Evolutionary conservation across 176 grass and related monocot species (phyloP).

Genomic region (Bromus sterilis): DNA sequence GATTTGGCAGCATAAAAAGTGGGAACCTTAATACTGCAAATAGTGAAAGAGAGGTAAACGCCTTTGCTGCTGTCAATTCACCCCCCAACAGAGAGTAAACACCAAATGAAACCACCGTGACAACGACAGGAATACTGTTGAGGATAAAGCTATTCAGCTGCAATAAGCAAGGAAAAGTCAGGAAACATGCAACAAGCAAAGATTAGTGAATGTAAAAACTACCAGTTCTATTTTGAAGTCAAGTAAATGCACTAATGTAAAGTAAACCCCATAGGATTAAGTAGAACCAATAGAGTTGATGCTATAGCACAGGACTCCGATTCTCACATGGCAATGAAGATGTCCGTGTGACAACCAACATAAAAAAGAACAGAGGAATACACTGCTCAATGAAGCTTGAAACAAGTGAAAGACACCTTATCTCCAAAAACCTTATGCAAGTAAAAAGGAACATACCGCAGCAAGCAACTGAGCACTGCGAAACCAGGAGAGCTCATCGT

Average conservation of each 20-base stretch:
- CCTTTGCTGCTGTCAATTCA: constrained; percentile 92
- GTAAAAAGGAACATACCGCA: constrained; percentile 46
- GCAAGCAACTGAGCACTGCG: constrained; percentile 79
- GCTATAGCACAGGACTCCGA: neutral
- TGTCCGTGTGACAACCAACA: neutral
- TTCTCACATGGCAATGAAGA: neutral
- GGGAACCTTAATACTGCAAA: constrained; percentile 95
- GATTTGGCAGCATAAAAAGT: constrained; percentile 90
- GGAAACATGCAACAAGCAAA: constrained; percentile 1
- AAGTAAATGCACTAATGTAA: neutral
- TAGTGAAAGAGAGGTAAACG: constrained; percentile 95
- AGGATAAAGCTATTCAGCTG: constrained; percentile 97
- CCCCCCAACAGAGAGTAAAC: constrained; percentile 87
- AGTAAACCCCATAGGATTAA: neutral
- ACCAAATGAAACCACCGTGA: constrained; percentile 89
- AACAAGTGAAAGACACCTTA: neutral
- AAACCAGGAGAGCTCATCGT: constrained; percentile 98
- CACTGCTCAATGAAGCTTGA: neutral
- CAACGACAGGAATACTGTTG: constrained; percentile 89
- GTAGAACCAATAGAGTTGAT: neutral
- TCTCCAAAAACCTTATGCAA: neutral
- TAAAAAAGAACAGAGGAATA: neutral
- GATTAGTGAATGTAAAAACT: neutral
- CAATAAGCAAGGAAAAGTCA: constrained; percentile 31
- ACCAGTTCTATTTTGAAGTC: neutral